A percentile compares a stretch with the other conserved stretches of the same genome.
Evolutionary conservation across 23 red algal species (phyloP).

Genomic region (Pyropia haitanensis): DNA sequence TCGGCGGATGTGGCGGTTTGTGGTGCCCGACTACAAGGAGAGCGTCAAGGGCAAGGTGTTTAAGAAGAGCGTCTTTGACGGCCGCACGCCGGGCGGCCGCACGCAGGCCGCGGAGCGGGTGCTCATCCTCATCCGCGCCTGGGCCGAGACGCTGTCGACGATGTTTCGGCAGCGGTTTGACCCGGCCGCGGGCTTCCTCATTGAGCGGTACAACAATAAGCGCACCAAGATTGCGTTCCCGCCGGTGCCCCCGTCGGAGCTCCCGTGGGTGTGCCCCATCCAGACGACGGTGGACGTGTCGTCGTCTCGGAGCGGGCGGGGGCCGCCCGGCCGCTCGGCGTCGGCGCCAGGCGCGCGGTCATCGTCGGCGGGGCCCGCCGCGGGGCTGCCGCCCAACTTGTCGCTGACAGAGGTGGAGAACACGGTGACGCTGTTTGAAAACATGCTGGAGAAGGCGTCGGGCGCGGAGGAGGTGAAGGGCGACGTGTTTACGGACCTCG

Average conservation of each 20-base stretch:
- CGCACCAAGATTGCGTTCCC: constrained; percentile 36
- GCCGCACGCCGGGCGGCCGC: not conserved
- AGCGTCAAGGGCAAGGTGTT: constrained; percentile 56
- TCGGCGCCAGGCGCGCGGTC: not conserved
- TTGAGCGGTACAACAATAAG: constrained; percentile 75
- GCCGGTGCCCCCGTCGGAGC: constrained; percentile 19
- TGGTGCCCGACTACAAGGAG: constrained; percentile 91
- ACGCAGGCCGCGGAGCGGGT: constrained; percentile 34
- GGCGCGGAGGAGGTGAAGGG: constrained; percentile 29
- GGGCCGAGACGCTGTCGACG: constrained; percentile 67
- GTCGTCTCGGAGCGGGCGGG: not conserved
- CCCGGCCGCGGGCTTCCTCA: constrained; percentile 57
- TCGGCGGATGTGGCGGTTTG: constrained; percentile 86
- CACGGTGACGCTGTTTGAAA: constrained; percentile 55
- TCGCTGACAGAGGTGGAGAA: constrained; percentile 55
- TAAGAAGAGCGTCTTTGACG: constrained; percentile 6
- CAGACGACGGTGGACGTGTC: not conserved
- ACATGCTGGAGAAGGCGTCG: constrained; percentile 41
- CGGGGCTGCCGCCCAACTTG: not conserved
- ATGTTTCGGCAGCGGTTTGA: constrained; percentile 56
- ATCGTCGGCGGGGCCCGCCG: not conserved
- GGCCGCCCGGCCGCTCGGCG: not conserved
- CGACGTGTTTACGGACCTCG: constrained; percentile 43
- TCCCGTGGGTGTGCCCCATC: constrained; percentile 61
- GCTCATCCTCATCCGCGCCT: constrained; percentile 75